Evolutionary conservation across 768 basidiomycete species (phyloP), one percentile per base, ranked within the genome.

Genomic region (Boletus rex-veris): DNA sequence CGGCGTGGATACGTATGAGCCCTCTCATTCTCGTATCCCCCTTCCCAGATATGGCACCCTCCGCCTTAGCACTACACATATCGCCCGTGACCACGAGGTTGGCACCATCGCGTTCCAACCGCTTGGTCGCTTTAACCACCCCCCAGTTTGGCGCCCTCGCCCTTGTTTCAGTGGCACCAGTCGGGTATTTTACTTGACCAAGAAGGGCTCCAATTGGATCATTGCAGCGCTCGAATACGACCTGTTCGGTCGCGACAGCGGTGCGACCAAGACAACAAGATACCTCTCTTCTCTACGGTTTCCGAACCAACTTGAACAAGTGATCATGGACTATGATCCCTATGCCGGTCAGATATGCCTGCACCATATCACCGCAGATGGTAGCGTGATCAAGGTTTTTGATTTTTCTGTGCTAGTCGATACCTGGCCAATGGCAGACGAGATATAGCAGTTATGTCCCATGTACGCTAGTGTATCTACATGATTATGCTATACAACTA

Each of bases 251-350:
- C 38, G 6, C 3, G 7, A 5, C 5, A 16, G 21, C 9, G 26
- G 10, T 2, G 11, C 7, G 21, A 40, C 36, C 45, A 54, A 44
- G 30, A 16, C 42, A 12, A 7, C 30, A 0, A 45, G 60, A 6
- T 55, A 60, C 31, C 47, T 36, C 19, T 48, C 8, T 5, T 28
- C 58, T 19, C 26, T 55, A 7, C 43, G 28, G 5, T 50, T 46
- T 28, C 39, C 57, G 11, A 14, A 40, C 7, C 10, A n/a, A 2
- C 42, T 43, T 11, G n/a, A 19, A 7, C 28, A 28, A 28, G 26
- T 28, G 26, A 28, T 64, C n/a, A 18, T 36, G 35, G 61, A 66
- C 43, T 66, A 60, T 36, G 64, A 65, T 49, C 54, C 62, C 7
- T 65, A 66, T 44, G 46, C 38, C 0, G 64, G 64, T 3, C 52